phyloP scores from a whole-genome alignment of 768 basidiomycete species.

The Rhizopogon vulgaris region DNA sequence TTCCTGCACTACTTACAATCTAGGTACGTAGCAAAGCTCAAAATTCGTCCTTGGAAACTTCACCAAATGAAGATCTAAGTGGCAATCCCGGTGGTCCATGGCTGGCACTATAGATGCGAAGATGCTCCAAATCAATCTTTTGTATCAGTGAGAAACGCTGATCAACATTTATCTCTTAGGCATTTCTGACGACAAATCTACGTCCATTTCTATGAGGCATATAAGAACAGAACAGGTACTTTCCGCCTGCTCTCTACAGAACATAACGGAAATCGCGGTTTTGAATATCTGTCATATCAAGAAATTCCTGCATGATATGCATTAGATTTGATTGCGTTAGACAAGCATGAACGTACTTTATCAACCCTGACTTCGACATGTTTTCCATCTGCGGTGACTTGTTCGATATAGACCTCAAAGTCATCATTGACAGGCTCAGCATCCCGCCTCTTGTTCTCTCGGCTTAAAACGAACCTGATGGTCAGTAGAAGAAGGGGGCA shows the following conservation, averaged over 20 bases:
- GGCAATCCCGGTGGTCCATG: too few species aligned
- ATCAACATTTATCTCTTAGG: too few species aligned
- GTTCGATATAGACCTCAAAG: constrained; percentile 59
- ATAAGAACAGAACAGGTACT: too few species aligned
- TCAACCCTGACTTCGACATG: constrained; percentile 52
- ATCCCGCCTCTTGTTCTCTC: constrained; percentile 64
- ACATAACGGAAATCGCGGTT: constrained; percentile 65
- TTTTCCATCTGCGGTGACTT: constrained; percentile 42
- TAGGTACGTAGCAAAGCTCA: too few species aligned
- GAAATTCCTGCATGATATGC: neutral
- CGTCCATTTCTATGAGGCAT: too few species aligned
- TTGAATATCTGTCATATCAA: constrained; percentile 60
- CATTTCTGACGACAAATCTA: too few species aligned
- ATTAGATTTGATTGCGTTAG: neutral
- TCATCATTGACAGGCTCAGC: constrained; percentile 44
- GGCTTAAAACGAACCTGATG: constrained; percentile 47
- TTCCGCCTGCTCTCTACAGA: constrained; percentile 23
- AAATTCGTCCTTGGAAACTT: too few species aligned
- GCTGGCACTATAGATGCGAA: too few species aligned
- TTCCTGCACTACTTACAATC: too few species aligned
- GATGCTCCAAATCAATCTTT: too few species aligned
- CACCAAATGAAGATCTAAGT: too few species aligned
- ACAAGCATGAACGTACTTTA: constrained; percentile 39
- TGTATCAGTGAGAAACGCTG: too few species aligned
- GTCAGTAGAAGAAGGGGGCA: constrained; percentile 45